Evolutionary conservation across 495 filamentous ascomycete genomes (phyloP).

Genomic region (Chaetomium cochliodes): DNA sequence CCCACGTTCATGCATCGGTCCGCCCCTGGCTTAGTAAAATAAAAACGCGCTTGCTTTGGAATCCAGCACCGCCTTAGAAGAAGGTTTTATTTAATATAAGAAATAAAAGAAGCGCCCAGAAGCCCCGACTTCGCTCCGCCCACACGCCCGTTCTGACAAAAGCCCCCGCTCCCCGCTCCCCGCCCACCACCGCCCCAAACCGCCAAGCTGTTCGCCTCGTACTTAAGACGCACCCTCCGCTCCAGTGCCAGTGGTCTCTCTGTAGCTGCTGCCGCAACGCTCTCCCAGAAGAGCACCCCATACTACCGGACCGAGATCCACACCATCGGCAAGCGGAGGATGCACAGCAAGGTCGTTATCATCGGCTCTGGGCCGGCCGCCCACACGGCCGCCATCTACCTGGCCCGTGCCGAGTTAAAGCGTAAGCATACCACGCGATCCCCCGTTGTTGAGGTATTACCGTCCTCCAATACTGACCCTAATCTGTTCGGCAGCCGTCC

Average conservation of each 20-base stretch:
- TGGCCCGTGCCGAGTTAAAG: conserved; percentile 87
- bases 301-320: conserved; percentile 52
- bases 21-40: conserved; percentile 13
- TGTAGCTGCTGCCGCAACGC: conserved; percentile 60
- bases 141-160: conserved; percentile 7
- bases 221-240: conserved; percentile 55
- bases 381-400: conserved; percentile 95
- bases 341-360: conserved; percentile 80
- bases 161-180: conserved; percentile 15
- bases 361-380: conserved; percentile 95
- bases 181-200: conserved; percentile 27
- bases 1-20: conserved; percentile 14
- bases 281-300: conserved; percentile 63
- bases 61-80: not conserved
- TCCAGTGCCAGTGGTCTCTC: conserved; percentile 60
- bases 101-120: conserved; percentile 5
- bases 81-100: not conserved
- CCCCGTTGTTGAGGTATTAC: not conserved
- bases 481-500: conserved; percentile 57
- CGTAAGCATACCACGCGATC: conserved; percentile 40
- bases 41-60: conserved; percentile 7
- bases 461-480: conserved; percentile 16
- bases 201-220: conserved; percentile 85
- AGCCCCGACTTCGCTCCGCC: conserved; percentile 12
- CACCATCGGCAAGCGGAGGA: conserved; percentile 55